Percentiles rank a stretch among this genome's conserved stretches.
phyloP scores from a whole-genome alignment of 805 yeast species.

The Priceomyces carsonii region DNA sequence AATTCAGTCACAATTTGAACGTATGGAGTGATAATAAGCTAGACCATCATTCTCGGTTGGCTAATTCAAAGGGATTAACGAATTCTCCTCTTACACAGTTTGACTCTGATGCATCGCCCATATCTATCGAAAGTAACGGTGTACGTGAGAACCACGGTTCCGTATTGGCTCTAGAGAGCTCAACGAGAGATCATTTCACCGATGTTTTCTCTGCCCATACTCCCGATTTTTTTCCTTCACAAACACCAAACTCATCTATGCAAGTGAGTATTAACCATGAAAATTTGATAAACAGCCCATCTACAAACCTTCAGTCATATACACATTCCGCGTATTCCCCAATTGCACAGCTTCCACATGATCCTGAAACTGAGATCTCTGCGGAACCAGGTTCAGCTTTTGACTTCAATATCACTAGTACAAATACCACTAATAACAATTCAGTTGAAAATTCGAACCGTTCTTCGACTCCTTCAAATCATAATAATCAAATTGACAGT shows the following conservation, averaged over 20 bases:
- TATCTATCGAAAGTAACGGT: constrained; percentile 13
- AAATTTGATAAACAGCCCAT: constrained; percentile 11
- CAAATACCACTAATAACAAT: constrained; percentile 9
- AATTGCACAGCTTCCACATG: constrained; percentile 5
- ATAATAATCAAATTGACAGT: constrained; percentile 17
- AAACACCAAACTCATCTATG: constrained; percentile 11
- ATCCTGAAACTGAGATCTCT: constrained; percentile 7
- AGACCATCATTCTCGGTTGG: constrained; percentile 1
- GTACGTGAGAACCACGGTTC: constrained; percentile 6
- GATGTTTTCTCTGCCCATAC: constrained; percentile 22
- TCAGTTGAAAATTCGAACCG: constrained; percentile 9
- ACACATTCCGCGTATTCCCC: constrained; percentile 13
- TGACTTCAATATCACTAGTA: constrained; percentile 9
- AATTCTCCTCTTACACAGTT: constrained; percentile 18
- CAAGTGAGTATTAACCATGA: constrained; percentile 7
- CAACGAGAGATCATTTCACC: constrained; percentile 11
- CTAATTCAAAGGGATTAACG: neutral
- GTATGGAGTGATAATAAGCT: constrained; percentile 12
- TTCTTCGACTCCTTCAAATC: constrained; percentile 7
- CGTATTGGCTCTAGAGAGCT: constrained; percentile 3
- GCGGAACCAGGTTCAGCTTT: constrained; percentile 8
- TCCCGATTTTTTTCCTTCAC: constrained; percentile 22
- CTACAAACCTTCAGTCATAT: constrained; percentile 14
- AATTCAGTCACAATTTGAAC: constrained; percentile 11
- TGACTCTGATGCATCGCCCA: constrained; percentile 20